Evolutionary conservation across 768 basidiomycete species (phyloP).

Genomic region (Glaciozyma martinii): DNA sequence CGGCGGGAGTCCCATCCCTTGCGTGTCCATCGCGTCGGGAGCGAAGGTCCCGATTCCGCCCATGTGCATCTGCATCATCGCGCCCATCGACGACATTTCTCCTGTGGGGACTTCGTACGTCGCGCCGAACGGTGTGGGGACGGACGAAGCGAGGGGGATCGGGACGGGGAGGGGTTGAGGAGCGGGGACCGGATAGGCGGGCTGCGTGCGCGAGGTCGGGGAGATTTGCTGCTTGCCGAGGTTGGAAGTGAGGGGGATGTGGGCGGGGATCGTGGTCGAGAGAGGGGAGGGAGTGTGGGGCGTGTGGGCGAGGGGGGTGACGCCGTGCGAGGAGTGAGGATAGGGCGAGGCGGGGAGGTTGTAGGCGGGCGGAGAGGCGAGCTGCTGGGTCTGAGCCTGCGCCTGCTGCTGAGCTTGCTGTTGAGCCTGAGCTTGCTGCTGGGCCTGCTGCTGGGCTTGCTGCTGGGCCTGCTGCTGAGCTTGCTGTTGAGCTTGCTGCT

Average conservation of each 20-base stretch:
- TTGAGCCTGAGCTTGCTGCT: slow-evolving; percentile 18
- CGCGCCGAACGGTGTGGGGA: neutral
- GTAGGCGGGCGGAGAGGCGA: neutral
- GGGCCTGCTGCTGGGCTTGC: slow-evolving; percentile 5
- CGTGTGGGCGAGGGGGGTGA: neutral
- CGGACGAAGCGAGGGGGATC: neutral
- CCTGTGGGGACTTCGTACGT: neutral
- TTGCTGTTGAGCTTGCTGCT: slow-evolving; percentile 7
- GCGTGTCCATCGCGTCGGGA: neutral
- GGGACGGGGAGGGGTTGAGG: neutral
- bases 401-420: slow-evolving; percentile 5
- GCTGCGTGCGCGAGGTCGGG: neutral
- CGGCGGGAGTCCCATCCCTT: no score
- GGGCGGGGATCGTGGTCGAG: neutral
- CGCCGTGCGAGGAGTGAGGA: neutral
- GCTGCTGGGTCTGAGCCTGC: neutral
- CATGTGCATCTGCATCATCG: slow-evolving; percentile 8
- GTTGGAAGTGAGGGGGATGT: neutral
- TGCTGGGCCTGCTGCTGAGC: slow-evolving; percentile 11
- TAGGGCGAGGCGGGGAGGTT: neutral
- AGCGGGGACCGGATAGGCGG: neutral
- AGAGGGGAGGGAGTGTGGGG: neutral
- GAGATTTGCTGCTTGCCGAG: neutral
- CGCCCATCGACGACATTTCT: slow-evolving; percentile 5
- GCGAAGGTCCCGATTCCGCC: neutral